phyloP scores from a whole-genome alignment of 2,329 filamentous ascomycete genomes.

The Rasamsonia emersonii region DNA sequence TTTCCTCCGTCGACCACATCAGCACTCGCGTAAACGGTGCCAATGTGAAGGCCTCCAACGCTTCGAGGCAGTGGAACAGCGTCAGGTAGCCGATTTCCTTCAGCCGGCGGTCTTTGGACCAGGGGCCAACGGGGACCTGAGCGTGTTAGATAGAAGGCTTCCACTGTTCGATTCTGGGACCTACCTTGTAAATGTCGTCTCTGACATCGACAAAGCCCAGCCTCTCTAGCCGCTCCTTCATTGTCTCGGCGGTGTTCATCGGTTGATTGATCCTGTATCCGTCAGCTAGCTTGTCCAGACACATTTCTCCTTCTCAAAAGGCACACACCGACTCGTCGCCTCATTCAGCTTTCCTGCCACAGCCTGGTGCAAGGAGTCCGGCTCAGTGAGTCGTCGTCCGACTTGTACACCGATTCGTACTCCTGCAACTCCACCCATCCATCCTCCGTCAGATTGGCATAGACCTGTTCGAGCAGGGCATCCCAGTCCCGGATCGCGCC shows the following conservation, averaged over 20 bases:
- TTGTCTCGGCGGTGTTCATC: conserved; percentile 4
- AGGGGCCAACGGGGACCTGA: conserved; percentile 15
- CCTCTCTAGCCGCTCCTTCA: conserved; percentile 4
- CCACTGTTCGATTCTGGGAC: not conserved
- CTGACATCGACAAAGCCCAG: conserved; percentile 7
- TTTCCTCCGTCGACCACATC: conserved; percentile 16
- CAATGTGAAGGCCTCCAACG: conserved; percentile 14
- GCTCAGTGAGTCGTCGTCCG: conserved; percentile 7
- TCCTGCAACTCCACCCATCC: conserved; percentile 22
- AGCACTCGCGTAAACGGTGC: conserved; percentile 15
- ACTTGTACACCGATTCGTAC: conserved; percentile 13
- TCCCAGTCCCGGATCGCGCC: conserved; percentile 21
- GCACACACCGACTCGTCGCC: too few species aligned
- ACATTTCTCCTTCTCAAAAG: too few species aligned
- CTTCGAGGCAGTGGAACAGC: conserved; percentile 11
- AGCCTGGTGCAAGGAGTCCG: conserved; percentile 3
- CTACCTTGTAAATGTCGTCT: conserved; percentile 8
- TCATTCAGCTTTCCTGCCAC: conserved; percentile 8
- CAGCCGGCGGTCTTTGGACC: conserved; percentile 16
- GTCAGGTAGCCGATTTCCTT: conserved; percentile 14
- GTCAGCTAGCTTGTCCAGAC: not conserved
- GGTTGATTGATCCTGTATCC: conserved; percentile 5
- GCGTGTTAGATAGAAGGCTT: not conserved
- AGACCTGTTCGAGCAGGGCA: conserved; percentile 16
- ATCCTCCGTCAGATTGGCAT: conserved; percentile 19